Conservation (phyloP, 805 yeast genomes). For the Candida boidinii region DNA sequence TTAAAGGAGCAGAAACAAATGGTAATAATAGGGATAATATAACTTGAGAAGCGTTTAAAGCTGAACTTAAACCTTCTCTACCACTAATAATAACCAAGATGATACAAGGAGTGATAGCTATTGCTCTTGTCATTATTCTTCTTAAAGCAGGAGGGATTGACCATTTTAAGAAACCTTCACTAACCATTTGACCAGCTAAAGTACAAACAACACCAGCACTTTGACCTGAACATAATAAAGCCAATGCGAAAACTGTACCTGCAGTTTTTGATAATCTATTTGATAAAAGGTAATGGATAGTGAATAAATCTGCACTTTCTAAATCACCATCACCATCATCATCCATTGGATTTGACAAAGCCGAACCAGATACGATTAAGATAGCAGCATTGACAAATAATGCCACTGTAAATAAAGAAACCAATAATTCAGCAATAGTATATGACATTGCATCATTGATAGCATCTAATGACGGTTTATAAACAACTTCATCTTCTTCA, state of each 20-base stretch:
- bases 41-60: conserved; percentile 77
- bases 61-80: conserved; percentile 68
- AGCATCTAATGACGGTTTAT: conserved; percentile 73
- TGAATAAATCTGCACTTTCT: conserved; percentile 72
- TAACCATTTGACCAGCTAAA: conserved; percentile 87
- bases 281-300: conserved; percentile 66
- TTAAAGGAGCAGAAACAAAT: conserved; percentile 80
- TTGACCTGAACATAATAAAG: conserved; percentile 85
- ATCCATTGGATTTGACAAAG: conserved; percentile 38
- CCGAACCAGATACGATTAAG: conserved; percentile 85
- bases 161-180: conserved; percentile 83
- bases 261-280: conserved; percentile 75
- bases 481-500: conserved; percentile 31
- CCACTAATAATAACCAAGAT: conserved; percentile 67
- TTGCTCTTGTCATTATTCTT: conserved; percentile 68
- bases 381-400: conserved; percentile 90
- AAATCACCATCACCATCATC: conserved; percentile 48
- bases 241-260: conserved; percentile 82
- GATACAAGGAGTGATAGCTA: conserved; percentile 82
- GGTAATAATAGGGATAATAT: conserved; percentile 75
- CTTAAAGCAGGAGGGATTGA: conserved; percentile 75
- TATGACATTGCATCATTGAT: conserved; percentile 70
- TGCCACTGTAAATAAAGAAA: conserved; percentile 80
- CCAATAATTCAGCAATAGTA: conserved; percentile 74
- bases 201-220: conserved; percentile 94